Evolutionary conservation across 129 eudicot species (phyloP).

Genomic region (Tagetes erecta): DNA sequence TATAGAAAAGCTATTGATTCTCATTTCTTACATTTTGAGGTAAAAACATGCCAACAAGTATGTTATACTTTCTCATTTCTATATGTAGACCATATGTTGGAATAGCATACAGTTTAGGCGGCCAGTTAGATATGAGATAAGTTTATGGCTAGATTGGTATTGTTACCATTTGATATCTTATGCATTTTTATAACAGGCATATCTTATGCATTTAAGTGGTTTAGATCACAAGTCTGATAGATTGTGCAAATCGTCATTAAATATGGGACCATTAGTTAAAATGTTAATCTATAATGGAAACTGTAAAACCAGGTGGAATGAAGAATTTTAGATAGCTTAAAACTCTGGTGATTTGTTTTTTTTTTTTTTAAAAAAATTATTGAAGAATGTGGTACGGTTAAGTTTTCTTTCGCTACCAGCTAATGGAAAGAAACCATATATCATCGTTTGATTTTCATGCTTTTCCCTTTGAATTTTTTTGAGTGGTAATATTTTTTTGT

Average conservation of each 20-base stretch:
- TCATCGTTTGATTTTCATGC: not conserved
- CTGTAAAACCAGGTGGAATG: conserved; percentile 2
- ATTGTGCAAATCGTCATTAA: conserved; percentile 5
- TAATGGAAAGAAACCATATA: not conserved
- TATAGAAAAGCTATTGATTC: conserved; percentile 68
- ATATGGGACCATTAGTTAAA: not conserved
- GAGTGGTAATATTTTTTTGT: not conserved
- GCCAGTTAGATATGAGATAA: not conserved
- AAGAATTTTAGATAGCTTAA: not conserved
- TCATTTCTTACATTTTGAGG: conserved; percentile 54
- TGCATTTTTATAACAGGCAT: not conserved
- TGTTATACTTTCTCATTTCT: conserved; percentile 6
- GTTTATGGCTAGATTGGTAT: conserved; percentile 12
- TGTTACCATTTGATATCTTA: not conserved
- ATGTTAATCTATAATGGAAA: not conserved
- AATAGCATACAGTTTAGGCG: not conserved
- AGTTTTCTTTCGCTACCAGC: not conserved
- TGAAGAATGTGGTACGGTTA: not conserved
- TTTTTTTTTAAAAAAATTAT: not conserved
- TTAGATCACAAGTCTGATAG: not conserved
- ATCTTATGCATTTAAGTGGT: conserved; percentile 9
- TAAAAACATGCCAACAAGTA: conserved; percentile 22
- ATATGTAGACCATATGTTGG: conserved; percentile 2
- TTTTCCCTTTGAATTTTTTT: not conserved
- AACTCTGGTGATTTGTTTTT: not conserved